Evolutionary conservation across 495 filamentous ascomycete genomes (phyloP).

Genomic region (Trichocladium antarcticum): DNA sequence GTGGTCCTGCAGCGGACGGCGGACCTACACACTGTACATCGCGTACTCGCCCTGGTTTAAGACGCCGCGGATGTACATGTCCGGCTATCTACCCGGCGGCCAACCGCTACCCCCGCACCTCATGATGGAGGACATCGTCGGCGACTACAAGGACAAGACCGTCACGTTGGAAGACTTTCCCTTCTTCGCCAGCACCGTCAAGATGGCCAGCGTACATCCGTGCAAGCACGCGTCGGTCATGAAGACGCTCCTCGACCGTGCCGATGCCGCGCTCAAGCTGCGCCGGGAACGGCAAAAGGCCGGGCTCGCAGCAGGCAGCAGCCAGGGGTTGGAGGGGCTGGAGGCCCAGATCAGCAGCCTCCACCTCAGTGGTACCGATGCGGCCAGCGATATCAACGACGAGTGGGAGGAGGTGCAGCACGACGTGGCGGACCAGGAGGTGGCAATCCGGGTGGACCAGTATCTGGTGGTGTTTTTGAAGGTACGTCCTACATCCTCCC

Average conservation of each 20-base stretch:
- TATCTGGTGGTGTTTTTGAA: conserved; percentile 97
- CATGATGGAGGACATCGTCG: conserved; percentile 99
- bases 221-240: conserved; percentile 90
- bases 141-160: conserved; percentile 99
- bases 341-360: conserved; percentile 51
- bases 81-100: conserved; percentile 71
- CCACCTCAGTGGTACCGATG: conserved; percentile 30
- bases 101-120: conserved; percentile 74
- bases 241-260: conserved; percentile 93
- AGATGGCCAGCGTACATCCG: conserved; percentile 94
- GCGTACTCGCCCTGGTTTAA: conserved; percentile 95
- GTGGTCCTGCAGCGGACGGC: conserved; percentile 49
- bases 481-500: conserved; percentile 16
- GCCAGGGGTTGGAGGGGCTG: conserved; percentile 45
- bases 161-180: conserved; percentile 97
- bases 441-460: conserved; percentile 91
- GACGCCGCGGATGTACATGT: conserved; percentile 90
- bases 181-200: conserved; percentile 70
- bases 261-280: conserved; percentile 84
- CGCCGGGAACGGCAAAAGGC: conserved; percentile 66
- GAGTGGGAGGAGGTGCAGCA: conserved; percentile 78
- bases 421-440: conserved; percentile 62
- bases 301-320: conserved; percentile 34
- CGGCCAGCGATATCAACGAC: conserved; percentile 42
- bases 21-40: conserved; percentile 96